Evolutionary conservation across 345 rosid genomes (phyloP).

Genomic region (Passiflora organensis): DNA sequence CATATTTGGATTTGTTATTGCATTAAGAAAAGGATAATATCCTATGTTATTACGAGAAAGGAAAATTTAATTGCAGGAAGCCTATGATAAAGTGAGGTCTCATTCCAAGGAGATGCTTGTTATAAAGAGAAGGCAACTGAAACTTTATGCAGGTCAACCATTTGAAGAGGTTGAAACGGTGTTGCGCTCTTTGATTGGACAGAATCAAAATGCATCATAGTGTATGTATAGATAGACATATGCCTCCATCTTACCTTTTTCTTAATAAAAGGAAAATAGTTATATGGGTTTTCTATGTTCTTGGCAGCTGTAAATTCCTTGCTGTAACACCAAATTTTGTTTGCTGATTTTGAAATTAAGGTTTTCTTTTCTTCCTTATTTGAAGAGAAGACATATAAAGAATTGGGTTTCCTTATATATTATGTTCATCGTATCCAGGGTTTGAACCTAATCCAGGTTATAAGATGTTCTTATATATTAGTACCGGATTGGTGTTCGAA

Average conservation of each 20-base stretch:
- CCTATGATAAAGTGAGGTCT: conserved; percentile 40
- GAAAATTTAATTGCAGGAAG: conserved; percentile 45
- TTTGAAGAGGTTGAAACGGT: conserved; percentile 64
- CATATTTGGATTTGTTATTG: not conserved
- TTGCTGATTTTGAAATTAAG: not conserved
- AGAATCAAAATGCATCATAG: conserved; percentile 8
- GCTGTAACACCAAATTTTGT: not conserved
- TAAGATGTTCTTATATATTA: too few species aligned
- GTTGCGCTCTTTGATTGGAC: conserved; percentile 43
- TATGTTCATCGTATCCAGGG: too few species aligned
- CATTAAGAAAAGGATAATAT: too few species aligned
- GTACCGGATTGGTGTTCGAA: too few species aligned
- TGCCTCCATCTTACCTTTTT: not conserved
- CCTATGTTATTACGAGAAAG: not conserved
- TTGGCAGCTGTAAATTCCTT: not conserved
- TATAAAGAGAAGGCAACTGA: conserved; percentile 68
- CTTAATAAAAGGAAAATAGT: too few species aligned
- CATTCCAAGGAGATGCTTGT: conserved; percentile 47
- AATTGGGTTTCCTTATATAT: too few species aligned
- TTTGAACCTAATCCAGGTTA: too few species aligned
- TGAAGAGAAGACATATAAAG: too few species aligned
- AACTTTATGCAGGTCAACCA: conserved; percentile 73
- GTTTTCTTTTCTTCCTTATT: too few species aligned
- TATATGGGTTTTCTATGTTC: not conserved
- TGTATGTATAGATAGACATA: not conserved